phyloP scores from a whole-genome alignment of 2,329 filamentous ascomycete genomes.

The Metarhizium guizhouense region DNA sequence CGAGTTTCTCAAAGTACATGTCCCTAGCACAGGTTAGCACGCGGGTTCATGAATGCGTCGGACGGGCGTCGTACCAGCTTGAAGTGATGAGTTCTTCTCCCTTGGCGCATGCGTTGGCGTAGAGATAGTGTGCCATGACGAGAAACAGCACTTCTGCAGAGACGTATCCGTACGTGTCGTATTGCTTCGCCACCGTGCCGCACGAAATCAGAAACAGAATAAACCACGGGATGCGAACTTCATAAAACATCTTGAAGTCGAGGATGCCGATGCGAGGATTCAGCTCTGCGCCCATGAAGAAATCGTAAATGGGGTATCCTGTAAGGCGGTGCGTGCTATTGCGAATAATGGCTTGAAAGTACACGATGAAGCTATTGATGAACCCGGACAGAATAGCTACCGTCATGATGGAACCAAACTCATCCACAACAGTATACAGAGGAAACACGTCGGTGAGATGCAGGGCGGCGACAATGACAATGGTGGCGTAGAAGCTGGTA shows the following conservation, averaged over 20 bases:
- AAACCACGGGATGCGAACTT: conserved; percentile 87
- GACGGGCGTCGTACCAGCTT: conserved; percentile 48
- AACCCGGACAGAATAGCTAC: conserved; percentile 89
- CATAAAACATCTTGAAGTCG: conserved; percentile 94
- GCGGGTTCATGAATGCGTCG: background rate
- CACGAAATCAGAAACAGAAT: conserved; percentile 71
- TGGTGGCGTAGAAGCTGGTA: conserved; percentile 77
- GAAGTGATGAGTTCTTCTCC: conserved; percentile 82
- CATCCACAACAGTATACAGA: conserved; percentile 83
- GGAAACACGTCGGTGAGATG: conserved; percentile 79
- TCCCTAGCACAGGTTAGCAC: conserved; percentile 38
- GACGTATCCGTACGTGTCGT: conserved; percentile 74
- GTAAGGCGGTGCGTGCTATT: conserved; percentile 88
- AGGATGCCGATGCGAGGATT: conserved; percentile 75
- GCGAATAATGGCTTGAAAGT: conserved; percentile 70
- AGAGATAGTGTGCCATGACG: conserved; percentile 80
- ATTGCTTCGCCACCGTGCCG: conserved; percentile 69
- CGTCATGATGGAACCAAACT: conserved; percentile 85
- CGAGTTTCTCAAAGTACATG: conserved; percentile 94
- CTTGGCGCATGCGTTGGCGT: conserved; percentile 84
- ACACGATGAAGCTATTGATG: conserved; percentile 71
- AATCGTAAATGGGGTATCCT: conserved; percentile 71
- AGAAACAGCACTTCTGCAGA: conserved; percentile 73
- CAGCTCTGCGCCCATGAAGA: conserved; percentile 84
- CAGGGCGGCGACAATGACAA: conserved; percentile 55